These are phyloP conservation scores for Aristolochia fimbriata DNA, from an alignment of 164 flowering plant species.

Conservation along the genomic window DNA sequence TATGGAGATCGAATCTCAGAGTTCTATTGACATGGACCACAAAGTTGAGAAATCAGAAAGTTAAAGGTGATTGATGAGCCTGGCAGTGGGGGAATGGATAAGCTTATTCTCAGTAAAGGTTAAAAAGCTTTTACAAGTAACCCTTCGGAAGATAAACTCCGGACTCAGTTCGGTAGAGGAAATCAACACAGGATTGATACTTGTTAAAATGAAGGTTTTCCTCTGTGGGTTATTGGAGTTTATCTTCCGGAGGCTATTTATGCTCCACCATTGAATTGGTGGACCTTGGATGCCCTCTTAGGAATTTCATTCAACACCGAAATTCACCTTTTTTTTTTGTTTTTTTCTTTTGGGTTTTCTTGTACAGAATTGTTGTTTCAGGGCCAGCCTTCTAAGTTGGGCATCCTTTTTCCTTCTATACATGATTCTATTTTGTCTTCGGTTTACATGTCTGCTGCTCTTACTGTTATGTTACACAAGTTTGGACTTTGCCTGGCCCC, in stretches of 20 bases:
- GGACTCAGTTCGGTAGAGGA: neutral
- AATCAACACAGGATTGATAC: neutral
- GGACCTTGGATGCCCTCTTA: no score
- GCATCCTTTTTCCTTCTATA: slow-evolving; percentile 2
- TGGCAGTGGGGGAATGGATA: neutral
- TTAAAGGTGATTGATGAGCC: neutral
- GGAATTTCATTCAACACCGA: neutral
- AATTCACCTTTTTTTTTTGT: neutral
- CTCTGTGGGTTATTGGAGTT: neutral
- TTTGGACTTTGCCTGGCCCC: neutral
- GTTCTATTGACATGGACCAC: slow-evolving; percentile 27
- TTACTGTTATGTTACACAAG: neutral
- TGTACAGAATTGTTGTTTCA: slow-evolving; percentile 9
- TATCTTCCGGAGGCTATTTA: neutral
- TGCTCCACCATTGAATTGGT: neutral
- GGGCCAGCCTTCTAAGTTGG: slow-evolving; percentile 1
- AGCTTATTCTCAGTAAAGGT: neutral
- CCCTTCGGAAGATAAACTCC: neutral
- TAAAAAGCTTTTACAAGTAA: neutral
- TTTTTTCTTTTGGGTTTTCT: neutral
- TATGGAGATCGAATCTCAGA: slow-evolving; percentile 46
- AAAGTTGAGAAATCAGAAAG: slow-evolving; percentile 10
- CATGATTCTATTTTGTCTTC: neutral
- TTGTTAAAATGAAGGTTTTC: slow-evolving; percentile 5
- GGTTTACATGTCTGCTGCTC: neutral